Conservation (phyloP, 2,329 filamentous ascomycete species). For the Phialophora verrucosa region DNA sequence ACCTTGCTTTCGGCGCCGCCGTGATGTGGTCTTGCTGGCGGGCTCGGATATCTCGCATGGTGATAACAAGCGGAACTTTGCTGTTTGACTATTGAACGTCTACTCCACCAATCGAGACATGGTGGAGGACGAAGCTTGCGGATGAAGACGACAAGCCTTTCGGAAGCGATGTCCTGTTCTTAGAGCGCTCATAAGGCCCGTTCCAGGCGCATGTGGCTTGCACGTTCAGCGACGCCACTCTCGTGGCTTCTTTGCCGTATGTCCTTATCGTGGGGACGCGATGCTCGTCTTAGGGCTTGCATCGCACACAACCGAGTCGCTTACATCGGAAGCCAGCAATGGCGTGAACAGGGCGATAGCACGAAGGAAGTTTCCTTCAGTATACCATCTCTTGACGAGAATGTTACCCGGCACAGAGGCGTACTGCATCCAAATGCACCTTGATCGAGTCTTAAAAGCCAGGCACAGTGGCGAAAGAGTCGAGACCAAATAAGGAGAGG, state of each 20-base stretch:
- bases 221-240: not conserved
- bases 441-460: not conserved
- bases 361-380: too few relatives aligned
- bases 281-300: not conserved
- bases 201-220: not conserved
- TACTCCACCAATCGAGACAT: not conserved
- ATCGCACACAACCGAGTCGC: not conserved
- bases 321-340: not conserved
- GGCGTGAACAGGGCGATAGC: not conserved
- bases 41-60: not conserved
- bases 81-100: constrained; percentile 4
- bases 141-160: too few relatives aligned
- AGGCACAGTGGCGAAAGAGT: not conserved
- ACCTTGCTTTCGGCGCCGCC: not conserved
- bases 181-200: not conserved
- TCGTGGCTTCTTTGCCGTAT: not conserved
- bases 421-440: not conserved
- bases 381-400: too few relatives aligned
- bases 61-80: not conserved
- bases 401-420: not conserved
- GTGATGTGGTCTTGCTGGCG: not conserved
- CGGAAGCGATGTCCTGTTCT: not conserved
- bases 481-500: not conserved
- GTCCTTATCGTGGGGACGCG: too few relatives aligned
- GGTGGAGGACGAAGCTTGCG: not conserved